Evolutionary conservation across 2,329 filamentous ascomycete species (phyloP).

Genomic region (Diplodia corticola): DNA sequence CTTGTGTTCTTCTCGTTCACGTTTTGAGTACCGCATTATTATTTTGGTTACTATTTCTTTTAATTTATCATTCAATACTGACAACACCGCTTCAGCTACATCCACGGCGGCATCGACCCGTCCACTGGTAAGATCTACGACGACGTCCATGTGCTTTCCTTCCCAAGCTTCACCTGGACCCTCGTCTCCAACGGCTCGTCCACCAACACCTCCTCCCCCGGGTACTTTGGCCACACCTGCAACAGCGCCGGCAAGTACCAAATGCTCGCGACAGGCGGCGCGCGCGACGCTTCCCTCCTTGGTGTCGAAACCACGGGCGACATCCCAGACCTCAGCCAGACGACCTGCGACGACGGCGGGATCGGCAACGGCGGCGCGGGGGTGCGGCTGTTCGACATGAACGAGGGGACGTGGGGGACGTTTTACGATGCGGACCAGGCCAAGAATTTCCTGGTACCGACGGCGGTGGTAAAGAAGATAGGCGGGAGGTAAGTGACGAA

Average conservation of each 20-base stretch:
- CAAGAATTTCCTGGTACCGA: background rate
- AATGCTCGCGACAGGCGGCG: constrained; percentile 47
- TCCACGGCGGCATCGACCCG: constrained; percentile 52
- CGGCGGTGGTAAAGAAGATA: constrained; percentile 5
- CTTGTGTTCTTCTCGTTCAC: too few species aligned
- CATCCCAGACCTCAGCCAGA: background rate
- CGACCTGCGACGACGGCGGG: constrained; percentile 25
- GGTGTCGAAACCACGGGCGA: constrained; percentile 19
- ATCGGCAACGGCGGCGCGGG: background rate
- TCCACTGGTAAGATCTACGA: constrained; percentile 40
- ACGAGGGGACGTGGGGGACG: constrained; percentile 26
- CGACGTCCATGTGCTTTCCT: constrained; percentile 48
- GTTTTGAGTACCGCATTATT: too few species aligned
- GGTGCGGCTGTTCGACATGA: constrained; percentile 27
- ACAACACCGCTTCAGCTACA: too few species aligned
- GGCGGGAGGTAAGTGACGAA: constrained; percentile 18
- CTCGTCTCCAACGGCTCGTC: constrained; percentile 38
- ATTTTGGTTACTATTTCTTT: too few species aligned
- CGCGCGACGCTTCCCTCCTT: constrained; percentile 4
- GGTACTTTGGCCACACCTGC: constrained; percentile 43
- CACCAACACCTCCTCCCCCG: constrained; percentile 31
- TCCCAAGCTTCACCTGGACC: constrained; percentile 51
- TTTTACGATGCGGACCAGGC: background rate
- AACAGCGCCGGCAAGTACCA: constrained; percentile 43
- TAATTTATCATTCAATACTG: too few species aligned